A percentile compares a stretch with the other conserved stretches of the same genome.
phyloP scores from a whole-genome alignment of 2,329 filamentous ascomycete genomes.

The Coleophoma eucalyptorum region DNA sequence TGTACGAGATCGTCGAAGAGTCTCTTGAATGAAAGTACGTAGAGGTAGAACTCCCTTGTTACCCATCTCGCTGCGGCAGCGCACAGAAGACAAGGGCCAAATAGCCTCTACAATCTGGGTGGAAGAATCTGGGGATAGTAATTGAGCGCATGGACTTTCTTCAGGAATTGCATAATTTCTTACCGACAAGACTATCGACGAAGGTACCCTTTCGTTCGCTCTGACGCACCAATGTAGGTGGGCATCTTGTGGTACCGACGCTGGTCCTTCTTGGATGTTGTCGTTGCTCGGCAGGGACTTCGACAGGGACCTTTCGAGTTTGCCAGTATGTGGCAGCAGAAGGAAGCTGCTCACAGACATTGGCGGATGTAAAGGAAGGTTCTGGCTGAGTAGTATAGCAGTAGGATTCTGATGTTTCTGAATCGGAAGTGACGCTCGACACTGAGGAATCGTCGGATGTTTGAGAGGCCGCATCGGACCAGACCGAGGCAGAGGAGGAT shows the following conservation, averaged over 20 bases:
- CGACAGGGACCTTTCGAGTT: constrained; percentile 30
- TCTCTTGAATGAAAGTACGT: constrained; percentile 96
- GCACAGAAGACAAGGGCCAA: constrained; percentile 85
- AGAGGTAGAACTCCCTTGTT: constrained; percentile 80
- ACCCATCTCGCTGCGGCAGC: constrained; percentile 69
- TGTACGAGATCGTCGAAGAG: constrained; percentile 86
- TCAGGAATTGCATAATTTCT: constrained; percentile 41
- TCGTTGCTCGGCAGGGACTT: constrained; percentile 57
- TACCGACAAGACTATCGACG: constrained; percentile 96
- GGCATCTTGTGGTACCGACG: constrained; percentile 54
- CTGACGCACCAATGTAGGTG: constrained; percentile 78
- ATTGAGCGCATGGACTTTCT: constrained; percentile 29
- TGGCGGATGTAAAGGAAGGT: constrained; percentile 28
- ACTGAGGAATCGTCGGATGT: constrained; percentile 64
- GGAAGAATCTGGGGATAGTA: constrained; percentile 71
- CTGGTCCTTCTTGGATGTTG: constrained; percentile 59
- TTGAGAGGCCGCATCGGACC: constrained; percentile 70
- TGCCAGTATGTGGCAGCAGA: constrained; percentile 26
- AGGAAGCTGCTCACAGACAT: constrained; percentile 24
- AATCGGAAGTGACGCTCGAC: constrained; percentile 51
- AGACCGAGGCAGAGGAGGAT: constrained; percentile 72
- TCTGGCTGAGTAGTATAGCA: constrained; percentile 28
- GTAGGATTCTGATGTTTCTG: constrained; percentile 42
- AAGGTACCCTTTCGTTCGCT: constrained; percentile 91
- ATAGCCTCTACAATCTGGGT: constrained; percentile 97